Base-by-base conservation (phyloP, 2,329 filamentous ascomycete species). In the Aspergillus quadricinctus region DNA sequence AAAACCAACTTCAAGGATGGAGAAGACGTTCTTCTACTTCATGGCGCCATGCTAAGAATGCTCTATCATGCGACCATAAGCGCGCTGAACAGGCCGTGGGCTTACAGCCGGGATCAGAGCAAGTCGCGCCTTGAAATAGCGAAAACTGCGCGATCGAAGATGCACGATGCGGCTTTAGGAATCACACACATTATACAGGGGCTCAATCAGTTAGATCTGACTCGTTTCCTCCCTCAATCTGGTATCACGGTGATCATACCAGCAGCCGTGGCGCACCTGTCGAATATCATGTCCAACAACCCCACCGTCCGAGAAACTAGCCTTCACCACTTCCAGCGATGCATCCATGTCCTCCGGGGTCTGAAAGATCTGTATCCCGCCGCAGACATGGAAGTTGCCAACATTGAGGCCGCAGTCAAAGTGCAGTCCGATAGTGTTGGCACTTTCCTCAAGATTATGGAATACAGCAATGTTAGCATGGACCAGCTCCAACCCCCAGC, bases 51-150 rank as follows among this genome's bases (percentile, higher is more conserved):
- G 51, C 78, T 96, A 28, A 89, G 94, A 72, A 93, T 96, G 88
- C 85, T 94, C 0, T 96, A 92, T 72, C 90, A 90, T 73, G 93
- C 91, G 1, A 94, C 91, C 1, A 81, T 93, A n/a, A 94, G 90
- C 48, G 91, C 91, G 1, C 80, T 96, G 10, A 90, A 96, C 71
- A 85, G 92, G 25, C 92, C 92, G 1, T 90, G 93, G 64, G 91
- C 95, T 58, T 79, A 93, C 43, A 88, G 88, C 0, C 82, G 67
- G 48, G 64, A 70, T 80, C 85, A 57, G 61, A 70, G 52, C 62
- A 76, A 61, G 65, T 63, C 59, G 50, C 73, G 25, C 78, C 80
- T 49, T 77, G 83, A 54, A 82, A 88, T 66, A 78, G 88, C 37
- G 83, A 92, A 69, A 85, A 92, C 59, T 79, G 88, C 67, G 88